These are phyloP conservation scores for Juglanconis oblonga DNA, from an alignment of 2,329 filamentous ascomycete species.

Conservation along the genomic window DNA sequence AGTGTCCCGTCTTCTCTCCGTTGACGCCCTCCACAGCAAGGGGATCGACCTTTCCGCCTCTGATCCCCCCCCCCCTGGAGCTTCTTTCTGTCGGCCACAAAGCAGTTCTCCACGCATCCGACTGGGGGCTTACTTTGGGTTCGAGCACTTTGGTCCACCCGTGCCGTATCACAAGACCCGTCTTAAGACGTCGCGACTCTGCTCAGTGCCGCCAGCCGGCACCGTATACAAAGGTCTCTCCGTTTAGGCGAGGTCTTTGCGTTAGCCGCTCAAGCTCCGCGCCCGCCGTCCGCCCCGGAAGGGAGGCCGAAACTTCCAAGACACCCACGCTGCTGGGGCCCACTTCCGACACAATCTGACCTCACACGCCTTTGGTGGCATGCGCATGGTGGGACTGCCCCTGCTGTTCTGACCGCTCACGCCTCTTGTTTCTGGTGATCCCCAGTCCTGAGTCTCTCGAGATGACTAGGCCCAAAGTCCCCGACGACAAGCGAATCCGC, in stretches of 20 bases:
- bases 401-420: neutral
- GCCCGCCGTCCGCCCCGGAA: neutral
- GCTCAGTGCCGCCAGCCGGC: neutral
- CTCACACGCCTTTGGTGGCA: neutral
- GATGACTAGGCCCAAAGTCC: constrained; percentile 54
- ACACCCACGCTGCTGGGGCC: neutral
- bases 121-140: no score
- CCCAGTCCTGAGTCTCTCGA: constrained; percentile 10
- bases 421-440: neutral
- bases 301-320: neutral
- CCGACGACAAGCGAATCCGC: constrained; percentile 59
- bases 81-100: neutral
- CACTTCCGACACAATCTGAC: neutral
- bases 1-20: no score
- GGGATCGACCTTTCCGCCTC: neutral
- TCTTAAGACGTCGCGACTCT: neutral
- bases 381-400: neutral
- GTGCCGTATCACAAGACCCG: neutral
- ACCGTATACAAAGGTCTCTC: no score
- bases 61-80: neutral
- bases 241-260: no score
- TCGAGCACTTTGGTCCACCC: neutral
- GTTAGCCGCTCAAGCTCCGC: constrained; percentile 1
- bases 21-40: no score
- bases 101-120: no score